phyloP scores from a whole-genome alignment of 345 rosid species.

The Combretum micranthum region DNA sequence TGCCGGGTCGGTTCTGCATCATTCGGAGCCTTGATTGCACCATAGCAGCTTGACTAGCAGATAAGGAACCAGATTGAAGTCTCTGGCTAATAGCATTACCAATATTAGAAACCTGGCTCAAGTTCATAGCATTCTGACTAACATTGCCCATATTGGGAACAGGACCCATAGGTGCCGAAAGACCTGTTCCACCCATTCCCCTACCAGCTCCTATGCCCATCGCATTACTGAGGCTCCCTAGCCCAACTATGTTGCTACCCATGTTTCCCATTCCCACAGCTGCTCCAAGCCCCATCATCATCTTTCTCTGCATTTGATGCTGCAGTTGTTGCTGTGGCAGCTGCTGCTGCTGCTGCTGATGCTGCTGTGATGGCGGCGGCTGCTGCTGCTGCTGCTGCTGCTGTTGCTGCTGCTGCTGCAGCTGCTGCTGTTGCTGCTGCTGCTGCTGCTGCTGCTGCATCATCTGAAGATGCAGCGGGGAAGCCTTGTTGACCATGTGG shows the following conservation, averaged over 20 bases:
- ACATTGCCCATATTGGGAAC: conserved; percentile 49
- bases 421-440: conserved; percentile 18
- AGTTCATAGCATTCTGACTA: conserved; percentile 58
- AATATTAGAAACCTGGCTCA: conserved; percentile 41
- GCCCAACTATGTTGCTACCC: conserved; percentile 51
- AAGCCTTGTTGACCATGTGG: conserved; percentile 63
- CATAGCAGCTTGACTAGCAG: conserved; percentile 24
- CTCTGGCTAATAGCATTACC: conserved; percentile 53
- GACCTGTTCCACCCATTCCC: conserved; percentile 65
- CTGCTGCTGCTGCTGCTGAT: conserved; percentile 10
- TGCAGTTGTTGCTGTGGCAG: conserved; percentile 29
- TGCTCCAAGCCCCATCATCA: conserved; percentile 63
- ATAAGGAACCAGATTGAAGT: conserved; percentile 37
- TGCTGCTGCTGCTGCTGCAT: conserved; percentile 52
- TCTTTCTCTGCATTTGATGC: conserved; percentile 54
- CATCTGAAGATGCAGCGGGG: conserved; percentile 63
- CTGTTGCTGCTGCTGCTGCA: conserved; percentile 40
- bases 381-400: conserved; percentile 19
- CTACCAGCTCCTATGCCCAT: conserved; percentile 59
- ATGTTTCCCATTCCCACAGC: conserved; percentile 55
- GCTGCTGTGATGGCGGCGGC: conserved; percentile 11
- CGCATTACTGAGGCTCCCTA: conserved; percentile 27
- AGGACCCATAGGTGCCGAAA: conserved; percentile 63
- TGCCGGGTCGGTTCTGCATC: conserved; percentile 18
- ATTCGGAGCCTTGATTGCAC: conserved; percentile 29